These are phyloP conservation scores for Cochlearia excelsa DNA, from an alignment of 345 rosid species.

Conservation along the genomic window DNA sequence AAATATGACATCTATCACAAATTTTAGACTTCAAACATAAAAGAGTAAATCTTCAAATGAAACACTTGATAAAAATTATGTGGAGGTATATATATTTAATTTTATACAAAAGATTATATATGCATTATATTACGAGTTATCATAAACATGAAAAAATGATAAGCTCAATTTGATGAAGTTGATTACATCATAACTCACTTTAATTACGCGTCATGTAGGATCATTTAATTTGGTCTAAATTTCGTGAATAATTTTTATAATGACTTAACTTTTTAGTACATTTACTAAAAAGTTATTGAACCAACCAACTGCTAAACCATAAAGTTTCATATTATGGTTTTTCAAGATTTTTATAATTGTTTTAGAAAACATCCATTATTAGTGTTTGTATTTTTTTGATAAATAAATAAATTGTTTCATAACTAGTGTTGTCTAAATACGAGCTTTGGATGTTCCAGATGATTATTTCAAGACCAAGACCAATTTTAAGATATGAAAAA, in stretches of 20 bases:
- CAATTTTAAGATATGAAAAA: background rate
- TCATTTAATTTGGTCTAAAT: constrained; percentile 19
- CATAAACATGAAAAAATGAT: background rate
- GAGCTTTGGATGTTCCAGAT: background rate
- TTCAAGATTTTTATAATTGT: background rate
- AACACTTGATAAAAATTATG: too few species aligned
- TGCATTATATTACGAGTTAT: background rate
- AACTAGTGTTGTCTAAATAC: background rate
- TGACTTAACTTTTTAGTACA: constrained; percentile 4
- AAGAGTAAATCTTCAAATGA: too few species aligned
- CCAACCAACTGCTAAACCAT: background rate
- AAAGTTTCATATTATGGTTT: constrained; percentile 1
- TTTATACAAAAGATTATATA: too few species aligned
- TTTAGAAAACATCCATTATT: background rate
- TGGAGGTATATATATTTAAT: too few species aligned
- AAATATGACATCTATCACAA: too few species aligned
- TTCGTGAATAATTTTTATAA: background rate
- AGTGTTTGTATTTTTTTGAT: background rate
- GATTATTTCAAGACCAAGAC: constrained; percentile 5
- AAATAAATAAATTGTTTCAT: too few species aligned
- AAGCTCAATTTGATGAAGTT: constrained; percentile 5
- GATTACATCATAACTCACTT: constrained; percentile 21
- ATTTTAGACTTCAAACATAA: too few species aligned
- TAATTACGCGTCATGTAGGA: constrained; percentile 10
- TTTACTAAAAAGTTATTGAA: background rate